Percentiles rank a stretch among this genome's conserved stretches.
Conservation (phyloP, 2,329 filamentous ascomycete species). For the Colletotrichum sp. region DNA sequence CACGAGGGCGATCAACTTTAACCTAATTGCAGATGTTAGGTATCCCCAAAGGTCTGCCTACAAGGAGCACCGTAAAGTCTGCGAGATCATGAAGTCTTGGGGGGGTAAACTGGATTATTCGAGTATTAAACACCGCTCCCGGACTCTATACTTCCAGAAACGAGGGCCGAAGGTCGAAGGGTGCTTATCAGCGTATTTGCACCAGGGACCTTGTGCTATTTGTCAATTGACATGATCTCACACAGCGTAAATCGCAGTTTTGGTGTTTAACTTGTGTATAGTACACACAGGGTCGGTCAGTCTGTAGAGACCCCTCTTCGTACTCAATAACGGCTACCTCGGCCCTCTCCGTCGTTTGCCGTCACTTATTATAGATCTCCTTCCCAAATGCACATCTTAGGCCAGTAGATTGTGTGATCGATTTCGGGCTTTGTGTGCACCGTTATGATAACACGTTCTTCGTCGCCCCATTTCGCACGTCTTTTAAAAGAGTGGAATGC, state of each 20-base stretch:
- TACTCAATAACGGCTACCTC: background rate
- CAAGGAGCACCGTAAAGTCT: background rate
- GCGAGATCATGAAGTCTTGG: background rate
- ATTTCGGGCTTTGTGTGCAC: accelerated
- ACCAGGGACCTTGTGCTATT: no score
- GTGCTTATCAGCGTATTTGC: background rate
- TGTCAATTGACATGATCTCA: no score
- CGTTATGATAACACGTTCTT: accelerated
- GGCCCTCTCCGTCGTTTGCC: background rate
- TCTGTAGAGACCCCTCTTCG: background rate
- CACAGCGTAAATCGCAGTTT: no score
- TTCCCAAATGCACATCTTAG: background rate
- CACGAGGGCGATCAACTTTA: background rate
- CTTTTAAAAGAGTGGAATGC: no score
- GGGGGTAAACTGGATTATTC: background rate
- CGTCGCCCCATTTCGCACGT: accelerated
- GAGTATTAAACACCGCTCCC: accelerated
- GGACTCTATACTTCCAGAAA: background rate
- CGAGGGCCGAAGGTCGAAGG: accelerated
- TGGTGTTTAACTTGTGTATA: no score
- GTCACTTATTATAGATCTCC: background rate
- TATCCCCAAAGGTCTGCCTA: background rate
- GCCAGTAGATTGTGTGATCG: background rate
- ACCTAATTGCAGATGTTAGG: background rate
- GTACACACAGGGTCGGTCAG: background rate